Percentiles rank a stretch among this genome's conserved stretches.
These are phyloP conservation scores for Trichoderma sp. DNA, from an alignment of 2,329 filamentous ascomycete genomes.

Conservation along the genomic window DNA sequence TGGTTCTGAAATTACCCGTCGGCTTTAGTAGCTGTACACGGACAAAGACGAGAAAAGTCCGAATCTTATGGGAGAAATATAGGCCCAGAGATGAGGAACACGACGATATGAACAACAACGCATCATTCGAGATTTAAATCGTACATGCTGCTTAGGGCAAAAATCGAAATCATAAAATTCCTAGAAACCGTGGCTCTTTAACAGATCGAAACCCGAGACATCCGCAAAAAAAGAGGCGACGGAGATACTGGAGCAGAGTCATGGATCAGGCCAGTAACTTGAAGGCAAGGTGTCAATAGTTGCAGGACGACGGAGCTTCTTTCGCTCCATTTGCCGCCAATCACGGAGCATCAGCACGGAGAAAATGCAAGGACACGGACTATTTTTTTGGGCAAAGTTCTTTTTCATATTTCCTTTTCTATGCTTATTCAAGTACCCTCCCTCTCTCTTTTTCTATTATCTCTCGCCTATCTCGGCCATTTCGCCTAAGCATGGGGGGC, in stretches of 20 bases:
- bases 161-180: neutral
- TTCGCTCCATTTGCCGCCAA: neutral
- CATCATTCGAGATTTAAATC: neutral
- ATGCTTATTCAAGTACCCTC: neutral
- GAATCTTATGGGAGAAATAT: neutral
- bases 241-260: neutral
- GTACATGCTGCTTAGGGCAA: neutral
- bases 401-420: slow-evolving; percentile 15
- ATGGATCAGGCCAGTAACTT: neutral
- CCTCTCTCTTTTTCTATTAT: neutral
- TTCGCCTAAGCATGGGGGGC: slow-evolving; percentile 35
- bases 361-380: neutral
- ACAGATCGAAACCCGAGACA: neutral
- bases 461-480: neutral
- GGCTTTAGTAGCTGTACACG: neutral
- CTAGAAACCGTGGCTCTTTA: neutral
- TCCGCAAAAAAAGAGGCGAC: neutral
- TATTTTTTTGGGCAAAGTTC: neutral
- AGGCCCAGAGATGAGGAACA: neutral
- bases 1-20: neutral
- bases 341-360: neutral
- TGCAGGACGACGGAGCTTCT: neutral
- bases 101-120: neutral
- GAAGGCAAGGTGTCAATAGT: neutral
- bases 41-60: neutral